Evolutionary conservation across 2,329 filamentous ascomycete species (phyloP).

Genomic region (Cadophora sp.): DNA sequence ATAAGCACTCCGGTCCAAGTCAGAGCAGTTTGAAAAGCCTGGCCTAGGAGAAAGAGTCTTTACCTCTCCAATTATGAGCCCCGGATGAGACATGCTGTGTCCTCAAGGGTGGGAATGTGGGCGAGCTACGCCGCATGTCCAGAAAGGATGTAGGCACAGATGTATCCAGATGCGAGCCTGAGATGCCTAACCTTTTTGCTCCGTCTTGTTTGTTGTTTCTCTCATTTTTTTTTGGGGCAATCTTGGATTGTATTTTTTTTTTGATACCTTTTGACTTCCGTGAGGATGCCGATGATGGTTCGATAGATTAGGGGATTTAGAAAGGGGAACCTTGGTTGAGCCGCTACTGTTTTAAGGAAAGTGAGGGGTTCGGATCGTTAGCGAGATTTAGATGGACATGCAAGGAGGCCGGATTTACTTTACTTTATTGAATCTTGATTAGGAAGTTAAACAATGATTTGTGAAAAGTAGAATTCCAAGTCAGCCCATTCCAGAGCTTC

Average conservation of each 20-base stretch:
- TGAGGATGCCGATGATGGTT: too few species aligned
- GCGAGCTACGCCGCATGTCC: constrained; percentile 3
- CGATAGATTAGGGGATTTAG: too few species aligned
- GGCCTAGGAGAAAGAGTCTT: not conserved
- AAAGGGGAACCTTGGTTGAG: too few species aligned
- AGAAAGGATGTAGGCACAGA: not conserved
- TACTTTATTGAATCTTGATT: too few species aligned
- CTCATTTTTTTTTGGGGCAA: not conserved
- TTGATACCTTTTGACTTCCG: not conserved
- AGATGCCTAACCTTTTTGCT: constrained; percentile 1
- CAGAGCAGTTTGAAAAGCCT: not conserved
- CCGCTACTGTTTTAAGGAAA: too few species aligned
- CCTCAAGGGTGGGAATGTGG: constrained; percentile 3
- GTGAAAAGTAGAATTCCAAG: too few species aligned
- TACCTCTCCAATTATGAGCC: constrained; percentile 1
- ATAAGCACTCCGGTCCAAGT: not conserved
- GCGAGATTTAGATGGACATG: too few species aligned
- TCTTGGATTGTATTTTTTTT: not conserved
- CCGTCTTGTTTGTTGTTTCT: not conserved
- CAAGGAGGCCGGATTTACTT: too few species aligned
- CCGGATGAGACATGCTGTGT: not conserved
- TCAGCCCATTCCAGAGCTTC: too few species aligned
- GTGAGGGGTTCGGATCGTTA: too few species aligned
- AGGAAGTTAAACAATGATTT: too few species aligned
- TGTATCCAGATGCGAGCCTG: not conserved